These are phyloP conservation scores for Corrigiola litoralis DNA, from an alignment of 179 eudicot species.

Conservation along the genomic window DNA sequence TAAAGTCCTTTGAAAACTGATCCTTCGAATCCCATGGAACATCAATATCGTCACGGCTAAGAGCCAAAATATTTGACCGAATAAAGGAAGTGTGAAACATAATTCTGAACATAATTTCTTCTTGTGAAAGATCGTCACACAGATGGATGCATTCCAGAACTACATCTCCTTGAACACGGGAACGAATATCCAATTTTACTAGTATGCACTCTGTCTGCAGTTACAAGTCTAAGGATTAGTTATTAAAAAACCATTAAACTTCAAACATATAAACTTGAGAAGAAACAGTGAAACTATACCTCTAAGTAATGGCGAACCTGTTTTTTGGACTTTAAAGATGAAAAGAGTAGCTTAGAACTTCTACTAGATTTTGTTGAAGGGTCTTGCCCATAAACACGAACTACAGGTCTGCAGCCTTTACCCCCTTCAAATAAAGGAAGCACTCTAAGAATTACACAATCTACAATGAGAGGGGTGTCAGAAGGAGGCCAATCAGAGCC, in stretches of 20 bases:
- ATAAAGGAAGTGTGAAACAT: conserved; percentile 93
- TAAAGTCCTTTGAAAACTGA: conserved; percentile 67
- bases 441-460: conserved; percentile 71
- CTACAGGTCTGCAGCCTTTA: conserved; percentile 76
- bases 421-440: conserved; percentile 70
- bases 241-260: conserved; percentile 4
- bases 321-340: conserved; percentile 56
- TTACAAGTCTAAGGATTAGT: conserved; percentile 20
- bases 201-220: conserved; percentile 80
- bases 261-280: not conserved
- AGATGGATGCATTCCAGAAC: conserved; percentile 89
- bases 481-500: conserved; percentile 81
- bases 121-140: conserved; percentile 50
- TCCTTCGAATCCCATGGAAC: conserved; percentile 87
- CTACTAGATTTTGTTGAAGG: conserved; percentile 52
- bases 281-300: conserved; percentile 40
- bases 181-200: conserved; percentile 66
- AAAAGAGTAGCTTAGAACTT: conserved; percentile 71
- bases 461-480: conserved; percentile 65
- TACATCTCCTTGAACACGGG: conserved; percentile 85
- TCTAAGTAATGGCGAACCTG: conserved; percentile 45
- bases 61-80: conserved; percentile 63
- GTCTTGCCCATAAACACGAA: conserved; percentile 89
- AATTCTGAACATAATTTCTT: conserved; percentile 79
- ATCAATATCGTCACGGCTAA: conserved; percentile 84